These are phyloP conservation scores for Dactylella cylindrospora DNA, from an alignment of 2,329 filamentous ascomycete genomes.

Conservation along the genomic window DNA sequence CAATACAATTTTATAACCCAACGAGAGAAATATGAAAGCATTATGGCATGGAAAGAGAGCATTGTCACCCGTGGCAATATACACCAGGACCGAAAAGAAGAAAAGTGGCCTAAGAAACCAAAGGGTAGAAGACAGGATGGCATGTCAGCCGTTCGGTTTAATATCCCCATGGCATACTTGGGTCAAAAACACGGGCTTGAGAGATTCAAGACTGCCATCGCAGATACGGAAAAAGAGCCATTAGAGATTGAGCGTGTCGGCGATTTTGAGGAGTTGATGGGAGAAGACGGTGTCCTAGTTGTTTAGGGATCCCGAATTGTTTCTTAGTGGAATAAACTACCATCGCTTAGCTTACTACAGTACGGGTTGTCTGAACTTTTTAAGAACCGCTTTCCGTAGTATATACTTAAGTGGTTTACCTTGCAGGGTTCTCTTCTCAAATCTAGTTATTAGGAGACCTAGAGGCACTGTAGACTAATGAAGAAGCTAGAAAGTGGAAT, in stretches of 20 bases:
- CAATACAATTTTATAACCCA: constrained; percentile 68
- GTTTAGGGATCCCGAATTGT: constrained; percentile 7
- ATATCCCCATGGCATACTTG: constrained; percentile 34
- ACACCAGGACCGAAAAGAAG: constrained; percentile 38
- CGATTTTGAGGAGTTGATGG: constrained; percentile 37
- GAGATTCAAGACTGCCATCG: constrained; percentile 9
- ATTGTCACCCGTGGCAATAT: constrained; percentile 45
- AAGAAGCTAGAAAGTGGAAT: too few relatives aligned
- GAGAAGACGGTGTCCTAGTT: constrained; percentile 27
- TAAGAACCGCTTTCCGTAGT: too few relatives aligned
- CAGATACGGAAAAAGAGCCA: constrained; percentile 20
- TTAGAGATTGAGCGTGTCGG: constrained; percentile 33
- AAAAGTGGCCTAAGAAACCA: constrained; percentile 39
- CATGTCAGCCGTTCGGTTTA: constrained; percentile 36
- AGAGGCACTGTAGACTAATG: too few relatives aligned
- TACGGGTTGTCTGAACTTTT: too few relatives aligned
- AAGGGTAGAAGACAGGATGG: constrained; percentile 41
- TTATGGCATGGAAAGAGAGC: constrained; percentile 51
- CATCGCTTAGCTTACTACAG: too few relatives aligned
- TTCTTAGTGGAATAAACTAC: too few relatives aligned
- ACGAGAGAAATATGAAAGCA: constrained; percentile 64
- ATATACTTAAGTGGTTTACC: too few relatives aligned
- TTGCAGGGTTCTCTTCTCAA: too few relatives aligned
- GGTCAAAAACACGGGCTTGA: constrained; percentile 23
- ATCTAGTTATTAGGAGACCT: too few relatives aligned